Evolutionary conservation across 495 filamentous ascomycete genomes (phyloP).

Genomic region (Penicillium coprophilum): DNA sequence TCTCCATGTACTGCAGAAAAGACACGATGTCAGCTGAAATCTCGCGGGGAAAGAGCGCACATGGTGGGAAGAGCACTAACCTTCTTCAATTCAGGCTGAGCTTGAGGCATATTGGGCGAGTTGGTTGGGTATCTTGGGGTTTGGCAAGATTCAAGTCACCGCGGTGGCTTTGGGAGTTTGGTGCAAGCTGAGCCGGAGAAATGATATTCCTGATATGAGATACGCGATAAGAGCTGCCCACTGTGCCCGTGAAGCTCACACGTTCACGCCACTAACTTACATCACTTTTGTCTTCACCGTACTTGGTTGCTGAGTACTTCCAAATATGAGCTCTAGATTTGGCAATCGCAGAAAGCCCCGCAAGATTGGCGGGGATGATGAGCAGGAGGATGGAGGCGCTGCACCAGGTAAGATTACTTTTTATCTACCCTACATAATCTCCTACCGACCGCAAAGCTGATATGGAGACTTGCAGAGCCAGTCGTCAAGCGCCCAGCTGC

Average conservation of each 20-base stretch:
- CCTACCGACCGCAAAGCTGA: conserved; percentile 16
- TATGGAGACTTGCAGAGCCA: conserved; percentile 23
- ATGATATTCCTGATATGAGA: conserved; percentile 33
- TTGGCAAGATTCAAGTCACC: conserved; percentile 16
- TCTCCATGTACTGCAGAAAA: conserved; percentile 88
- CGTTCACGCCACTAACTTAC: conserved; percentile 5
- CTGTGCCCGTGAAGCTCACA: conserved; percentile 8
- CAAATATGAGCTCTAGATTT: conserved; percentile 68
- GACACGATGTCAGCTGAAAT: conserved; percentile 15
- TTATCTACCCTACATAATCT: background rate
- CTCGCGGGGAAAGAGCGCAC: background rate
- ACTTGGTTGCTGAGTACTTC: conserved; percentile 32
- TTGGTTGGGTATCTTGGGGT: conserved; percentile 19
- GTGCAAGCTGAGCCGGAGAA: conserved; percentile 36
- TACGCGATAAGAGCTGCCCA: conserved; percentile 30
- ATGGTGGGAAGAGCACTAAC: conserved; percentile 44
- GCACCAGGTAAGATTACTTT: conserved; percentile 31
- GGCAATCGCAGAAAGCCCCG: conserved; percentile 69
- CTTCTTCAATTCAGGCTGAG: conserved; percentile 98
- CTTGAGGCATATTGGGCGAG: conserved; percentile 83
- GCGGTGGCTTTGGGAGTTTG: conserved; percentile 29
- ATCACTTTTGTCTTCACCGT: background rate
- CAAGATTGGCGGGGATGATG: conserved; percentile 68
- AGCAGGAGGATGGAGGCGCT: conserved; percentile 50
- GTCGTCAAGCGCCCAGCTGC: conserved; percentile 42